A percentile compares a stretch with the other conserved stretches of the same genome.
Evolutionary conservation across 176 grass and related monocot species (phyloP).

Genomic region (Chloris gayana): DNA sequence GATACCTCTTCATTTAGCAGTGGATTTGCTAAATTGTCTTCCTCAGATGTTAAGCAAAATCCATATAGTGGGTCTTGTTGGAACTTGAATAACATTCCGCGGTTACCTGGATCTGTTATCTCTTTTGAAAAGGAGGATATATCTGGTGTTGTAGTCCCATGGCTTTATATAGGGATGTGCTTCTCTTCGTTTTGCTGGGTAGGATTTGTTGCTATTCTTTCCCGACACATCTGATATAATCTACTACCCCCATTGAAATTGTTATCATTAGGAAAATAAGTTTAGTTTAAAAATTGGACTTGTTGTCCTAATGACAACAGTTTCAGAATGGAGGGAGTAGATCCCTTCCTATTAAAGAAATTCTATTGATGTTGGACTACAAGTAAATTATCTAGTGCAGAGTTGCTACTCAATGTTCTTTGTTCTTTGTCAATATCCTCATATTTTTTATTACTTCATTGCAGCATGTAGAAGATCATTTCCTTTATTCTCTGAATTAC

Average conservation of each 20-base stretch:
- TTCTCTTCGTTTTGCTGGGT: slow-evolving; percentile 99
- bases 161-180: slow-evolving; percentile 99
- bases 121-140: slow-evolving; percentile 92
- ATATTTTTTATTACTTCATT: slow-evolving; percentile 27
- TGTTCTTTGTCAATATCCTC: slow-evolving; percentile 5
- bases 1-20: slow-evolving; percentile 84
- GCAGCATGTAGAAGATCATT: slow-evolving; percentile 99
- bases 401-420: neutral
- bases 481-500: slow-evolving; percentile 96
- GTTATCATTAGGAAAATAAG: too few relatives aligned
- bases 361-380: neutral
- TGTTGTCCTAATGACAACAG: too few relatives aligned
- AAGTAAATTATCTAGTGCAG: too few relatives aligned
- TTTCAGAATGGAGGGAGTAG: too few relatives aligned
- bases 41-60: slow-evolving; percentile 52
- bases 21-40: slow-evolving; percentile 64
- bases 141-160: slow-evolving; percentile 95
- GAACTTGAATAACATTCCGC: slow-evolving; percentile 92
- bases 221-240: too few relatives aligned
- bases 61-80: slow-evolving; percentile 61
- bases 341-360: slow-evolving; percentile 1
- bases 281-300: too few relatives aligned
- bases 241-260: too few relatives aligned
- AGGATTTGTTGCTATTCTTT: slow-evolving; percentile 42
- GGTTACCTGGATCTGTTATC: slow-evolving; percentile 68